Conservation (phyloP, 208 protist genomes). For the Acanthamoeba castellanii region DNA sequence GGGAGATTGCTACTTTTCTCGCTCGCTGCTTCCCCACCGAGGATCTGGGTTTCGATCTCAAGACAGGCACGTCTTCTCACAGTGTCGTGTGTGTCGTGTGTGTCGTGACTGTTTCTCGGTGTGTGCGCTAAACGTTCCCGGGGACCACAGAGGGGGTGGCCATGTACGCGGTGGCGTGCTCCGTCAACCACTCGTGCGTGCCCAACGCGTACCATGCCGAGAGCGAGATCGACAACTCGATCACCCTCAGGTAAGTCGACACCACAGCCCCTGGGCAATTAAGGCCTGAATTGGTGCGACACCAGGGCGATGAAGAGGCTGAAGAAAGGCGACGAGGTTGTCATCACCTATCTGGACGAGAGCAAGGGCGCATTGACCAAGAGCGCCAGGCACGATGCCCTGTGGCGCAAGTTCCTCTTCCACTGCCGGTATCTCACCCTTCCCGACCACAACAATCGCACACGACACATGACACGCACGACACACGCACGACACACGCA, state of each 20-base stretch:
- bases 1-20: background rate
- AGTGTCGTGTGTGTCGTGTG: background rate
- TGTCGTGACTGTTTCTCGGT: background rate
- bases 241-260: background rate
- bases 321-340: slow-evolving; percentile 22
- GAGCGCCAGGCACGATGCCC: background rate
- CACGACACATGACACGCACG: background rate
- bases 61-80: background rate
- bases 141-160: background rate
- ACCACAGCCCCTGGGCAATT: background rate
- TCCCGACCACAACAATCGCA: no score
- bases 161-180: slow-evolving; percentile 33
- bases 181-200: slow-evolving; percentile 36
- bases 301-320: background rate
- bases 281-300: no score
- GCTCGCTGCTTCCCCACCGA: slow-evolving; percentile 22
- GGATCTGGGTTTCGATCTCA: background rate
- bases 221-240: background rate
- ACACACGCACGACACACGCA: background rate
- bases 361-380: background rate
- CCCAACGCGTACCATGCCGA: background rate
- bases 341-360: slow-evolving; percentile 33
- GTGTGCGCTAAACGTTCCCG: background rate
- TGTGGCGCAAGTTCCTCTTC: slow-evolving; percentile 52
- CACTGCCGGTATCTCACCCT: background rate